Evolutionary conservation across 805 yeast species (phyloP).

Genomic region (Kluyveromyces siamensis): DNA sequence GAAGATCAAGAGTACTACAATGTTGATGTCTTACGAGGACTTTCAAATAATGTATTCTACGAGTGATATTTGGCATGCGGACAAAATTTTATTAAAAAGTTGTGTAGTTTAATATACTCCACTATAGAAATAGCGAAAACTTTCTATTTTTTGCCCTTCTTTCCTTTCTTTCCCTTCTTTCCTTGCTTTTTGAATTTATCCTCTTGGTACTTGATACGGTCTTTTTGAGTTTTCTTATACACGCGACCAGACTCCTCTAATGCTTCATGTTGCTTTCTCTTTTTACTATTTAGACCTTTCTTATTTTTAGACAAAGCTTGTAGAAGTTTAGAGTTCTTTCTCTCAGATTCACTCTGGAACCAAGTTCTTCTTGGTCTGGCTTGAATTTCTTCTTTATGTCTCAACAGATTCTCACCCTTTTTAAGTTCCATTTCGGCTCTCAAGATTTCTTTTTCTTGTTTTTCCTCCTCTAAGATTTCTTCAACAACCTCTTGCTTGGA

Average conservation of each 20-base stretch:
- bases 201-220: constrained; percentile 48
- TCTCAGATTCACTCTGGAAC: constrained; percentile 60
- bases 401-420: constrained; percentile 77
- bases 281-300: constrained; percentile 48
- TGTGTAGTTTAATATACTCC: neutral
- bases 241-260: constrained; percentile 47
- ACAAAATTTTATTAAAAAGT: neutral
- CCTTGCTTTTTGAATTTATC: constrained; percentile 31
- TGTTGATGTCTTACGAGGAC: constrained; percentile 13
- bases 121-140: neutral
- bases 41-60: constrained; percentile 22
- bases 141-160: constrained; percentile 7
- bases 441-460: constrained; percentile 75
- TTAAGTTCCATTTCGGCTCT: constrained; percentile 86
- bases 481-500: constrained; percentile 51
- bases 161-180: constrained; percentile 23
- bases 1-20: constrained; percentile 14
- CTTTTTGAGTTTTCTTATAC: constrained; percentile 74
- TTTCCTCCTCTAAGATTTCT: constrained; percentile 81
- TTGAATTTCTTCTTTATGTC: constrained; percentile 71
- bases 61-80: constrained; percentile 9
- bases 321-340: constrained; percentile 30
- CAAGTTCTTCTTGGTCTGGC: constrained; percentile 94
- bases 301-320: constrained; percentile 40
- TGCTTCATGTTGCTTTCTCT: constrained; percentile 63